Percentiles rank a stretch among this genome's conserved stretches.
phyloP scores from a whole-genome alignment of 2,329 filamentous ascomycete species.

The Lanzia echinophila region DNA sequence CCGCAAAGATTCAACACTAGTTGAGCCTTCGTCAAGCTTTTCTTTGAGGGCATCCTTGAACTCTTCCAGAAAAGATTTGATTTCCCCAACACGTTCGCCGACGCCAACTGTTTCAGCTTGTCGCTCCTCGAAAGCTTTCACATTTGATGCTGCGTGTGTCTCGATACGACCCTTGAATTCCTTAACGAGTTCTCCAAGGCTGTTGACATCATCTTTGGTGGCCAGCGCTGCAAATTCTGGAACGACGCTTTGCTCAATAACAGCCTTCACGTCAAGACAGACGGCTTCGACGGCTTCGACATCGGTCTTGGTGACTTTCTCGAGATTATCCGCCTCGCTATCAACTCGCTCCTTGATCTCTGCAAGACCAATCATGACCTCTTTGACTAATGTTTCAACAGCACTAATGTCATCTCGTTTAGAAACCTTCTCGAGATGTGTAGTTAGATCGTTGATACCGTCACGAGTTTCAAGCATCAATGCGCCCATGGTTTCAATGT shows the following conservation, averaged over 20 bases:
- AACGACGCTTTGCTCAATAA: slow-evolving; percentile 65
- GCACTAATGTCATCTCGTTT: slow-evolving; percentile 73
- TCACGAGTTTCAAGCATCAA: slow-evolving; percentile 72
- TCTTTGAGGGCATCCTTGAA: slow-evolving; percentile 70
- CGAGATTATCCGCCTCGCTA: slow-evolving; percentile 39
- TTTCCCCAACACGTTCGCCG: slow-evolving; percentile 68
- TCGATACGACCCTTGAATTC: slow-evolving; percentile 65
- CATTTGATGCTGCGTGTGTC: slow-evolving; percentile 63
- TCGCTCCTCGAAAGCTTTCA: slow-evolving; percentile 74
- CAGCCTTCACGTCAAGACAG: slow-evolving; percentile 76
- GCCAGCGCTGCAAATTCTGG: slow-evolving; percentile 66
- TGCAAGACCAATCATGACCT: slow-evolving; percentile 69
- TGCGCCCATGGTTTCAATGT: slow-evolving; percentile 45
- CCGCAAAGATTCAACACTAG: slow-evolving; percentile 65
- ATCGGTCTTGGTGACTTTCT: slow-evolving; percentile 72
- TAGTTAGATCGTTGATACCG: slow-evolving; percentile 57
- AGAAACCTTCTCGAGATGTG: slow-evolving; percentile 62
- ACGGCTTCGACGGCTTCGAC: slow-evolving; percentile 74
- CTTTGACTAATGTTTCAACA: slow-evolving; percentile 71
- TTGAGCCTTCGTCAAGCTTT: slow-evolving; percentile 69
- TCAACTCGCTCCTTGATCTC: slow-evolving; percentile 52
- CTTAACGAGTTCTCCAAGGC: slow-evolving; percentile 63
- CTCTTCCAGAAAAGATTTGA: slow-evolving; percentile 70
- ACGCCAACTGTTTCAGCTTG: slow-evolving; percentile 77
- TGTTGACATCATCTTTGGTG: slow-evolving; percentile 67